phyloP scores from a whole-genome alignment of 2,329 filamentous ascomycete genomes.

The Stenocarpella maydis region DNA sequence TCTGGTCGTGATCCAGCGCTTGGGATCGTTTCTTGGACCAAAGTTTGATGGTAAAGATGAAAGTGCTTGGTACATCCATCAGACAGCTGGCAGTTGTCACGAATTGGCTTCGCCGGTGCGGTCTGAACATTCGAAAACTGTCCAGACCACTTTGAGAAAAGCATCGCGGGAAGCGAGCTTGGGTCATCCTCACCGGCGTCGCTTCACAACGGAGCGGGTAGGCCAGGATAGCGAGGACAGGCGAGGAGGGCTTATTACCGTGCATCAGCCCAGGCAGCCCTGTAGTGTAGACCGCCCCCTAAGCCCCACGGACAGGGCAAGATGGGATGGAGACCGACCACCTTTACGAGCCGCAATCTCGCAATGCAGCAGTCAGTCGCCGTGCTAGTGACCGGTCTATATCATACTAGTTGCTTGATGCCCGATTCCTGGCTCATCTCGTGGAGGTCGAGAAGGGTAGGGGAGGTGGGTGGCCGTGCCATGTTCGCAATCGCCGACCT shows the following conservation, averaged over 20 bases:
- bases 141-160: constrained; percentile 22
- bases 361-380: constrained; percentile 16
- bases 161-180: constrained; percentile 22
- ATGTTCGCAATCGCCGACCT: constrained; percentile 13
- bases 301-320: neutral
- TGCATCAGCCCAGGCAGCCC: constrained; percentile 12
- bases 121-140: neutral
- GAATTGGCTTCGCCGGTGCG: constrained; percentile 21
- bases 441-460: neutral
- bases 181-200: constrained; percentile 20
- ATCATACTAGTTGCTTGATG: constrained; percentile 15
- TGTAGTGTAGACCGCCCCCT: neutral
- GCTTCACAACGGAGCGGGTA: constrained; percentile 19
- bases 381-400: constrained; percentile 7
- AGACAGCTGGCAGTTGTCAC: neutral
- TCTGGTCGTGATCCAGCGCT: constrained; percentile 12
- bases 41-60: constrained; percentile 12
- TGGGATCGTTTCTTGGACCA: constrained; percentile 8
- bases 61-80: constrained; percentile 18
- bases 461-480: constrained; percentile 1
- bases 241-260: neutral
- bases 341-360: constrained; percentile 26
- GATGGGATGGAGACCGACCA: constrained; percentile 16
- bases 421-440: constrained; percentile 23
- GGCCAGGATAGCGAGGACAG: constrained; percentile 14